These are phyloP conservation scores for Huntiella moniliformis DNA, from an alignment of 2,329 filamentous ascomycete species.

Conservation along the genomic window DNA sequence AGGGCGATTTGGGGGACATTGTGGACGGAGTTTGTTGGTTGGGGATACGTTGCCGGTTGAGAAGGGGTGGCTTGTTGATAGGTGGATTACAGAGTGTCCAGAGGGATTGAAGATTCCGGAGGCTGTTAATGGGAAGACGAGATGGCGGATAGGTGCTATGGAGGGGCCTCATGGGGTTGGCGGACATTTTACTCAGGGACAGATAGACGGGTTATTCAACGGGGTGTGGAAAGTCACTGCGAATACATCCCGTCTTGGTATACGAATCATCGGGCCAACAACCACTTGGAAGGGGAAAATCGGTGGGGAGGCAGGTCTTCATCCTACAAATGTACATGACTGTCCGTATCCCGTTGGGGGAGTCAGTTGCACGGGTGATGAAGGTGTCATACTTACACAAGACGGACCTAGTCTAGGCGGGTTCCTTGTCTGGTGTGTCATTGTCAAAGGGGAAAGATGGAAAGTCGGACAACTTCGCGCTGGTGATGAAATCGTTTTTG, in stretches of 20 bases:
- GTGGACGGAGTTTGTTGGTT: constrained; percentile 18
- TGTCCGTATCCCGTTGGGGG: constrained; percentile 23
- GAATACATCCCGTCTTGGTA: constrained; percentile 23
- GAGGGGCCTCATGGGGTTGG: constrained; percentile 22
- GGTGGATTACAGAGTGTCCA: neutral
- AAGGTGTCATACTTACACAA: constrained; percentile 21
- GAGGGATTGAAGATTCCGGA: neutral
- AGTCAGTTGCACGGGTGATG: constrained; percentile 25
- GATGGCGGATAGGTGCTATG: constrained; percentile 19
- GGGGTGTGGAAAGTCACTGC: constrained; percentile 22
- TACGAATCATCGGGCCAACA: constrained; percentile 21
- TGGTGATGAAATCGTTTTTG: constrained; percentile 21
- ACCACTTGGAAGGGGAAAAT: constrained; percentile 21
- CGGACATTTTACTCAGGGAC: constrained; percentile 20
- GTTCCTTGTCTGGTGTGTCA: constrained; percentile 22
- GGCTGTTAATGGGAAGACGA: neutral
- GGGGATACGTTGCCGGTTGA: constrained; percentile 17
- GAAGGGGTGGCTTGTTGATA: neutral
- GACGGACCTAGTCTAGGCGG: constrained; percentile 25
- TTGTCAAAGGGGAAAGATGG: constrained; percentile 23
- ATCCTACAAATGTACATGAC: constrained; percentile 25
- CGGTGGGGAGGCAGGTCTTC: constrained; percentile 22
- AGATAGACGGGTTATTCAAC: constrained; percentile 16
- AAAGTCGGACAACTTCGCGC: constrained; percentile 24
- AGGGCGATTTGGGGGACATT: constrained; percentile 19